Evolutionary conservation across 805 yeast genomes (phyloP).

Genomic region (Groenewaldozyma tartarivorans): DNA sequence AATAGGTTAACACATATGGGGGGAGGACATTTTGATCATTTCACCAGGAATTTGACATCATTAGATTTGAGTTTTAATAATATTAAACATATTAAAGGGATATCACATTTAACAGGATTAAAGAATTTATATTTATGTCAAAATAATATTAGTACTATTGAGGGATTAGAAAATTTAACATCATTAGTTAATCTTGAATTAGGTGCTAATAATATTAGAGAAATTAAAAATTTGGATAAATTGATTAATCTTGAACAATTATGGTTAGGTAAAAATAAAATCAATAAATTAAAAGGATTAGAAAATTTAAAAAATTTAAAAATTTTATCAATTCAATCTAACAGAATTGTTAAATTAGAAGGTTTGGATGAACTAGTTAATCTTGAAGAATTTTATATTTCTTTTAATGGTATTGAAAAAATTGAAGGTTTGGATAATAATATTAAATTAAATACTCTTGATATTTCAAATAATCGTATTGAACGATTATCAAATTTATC

Average conservation of each 20-base stretch:
- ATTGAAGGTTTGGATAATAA: conserved; percentile 74
- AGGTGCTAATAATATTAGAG: conserved; percentile 75
- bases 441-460: conserved; percentile 58
- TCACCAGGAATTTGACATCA: conserved; percentile 39
- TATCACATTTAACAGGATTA: conserved; percentile 52
- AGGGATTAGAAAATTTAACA: conserved; percentile 47
- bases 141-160: conserved; percentile 68
- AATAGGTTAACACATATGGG: conserved; percentile 84
- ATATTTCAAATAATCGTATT: conserved; percentile 69
- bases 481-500: conserved; percentile 50
- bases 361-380: conserved; percentile 64
- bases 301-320: conserved; percentile 49
- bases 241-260: conserved; percentile 57
- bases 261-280: conserved; percentile 89
- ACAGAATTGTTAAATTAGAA: conserved; percentile 66
- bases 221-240: conserved; percentile 42
- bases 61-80: conserved; percentile 87
- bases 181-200: conserved; percentile 66
- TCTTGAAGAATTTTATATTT: conserved; percentile 77
- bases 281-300: conserved; percentile 55
- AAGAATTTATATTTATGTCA: conserved; percentile 78
- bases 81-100: conserved; percentile 73
- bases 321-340: conserved; percentile 82
- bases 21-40: conserved; percentile 54
- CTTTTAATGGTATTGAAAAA: conserved; percentile 69